Conservation (phyloP, 306 rosid genomes). For the Rosa persica region DNA sequence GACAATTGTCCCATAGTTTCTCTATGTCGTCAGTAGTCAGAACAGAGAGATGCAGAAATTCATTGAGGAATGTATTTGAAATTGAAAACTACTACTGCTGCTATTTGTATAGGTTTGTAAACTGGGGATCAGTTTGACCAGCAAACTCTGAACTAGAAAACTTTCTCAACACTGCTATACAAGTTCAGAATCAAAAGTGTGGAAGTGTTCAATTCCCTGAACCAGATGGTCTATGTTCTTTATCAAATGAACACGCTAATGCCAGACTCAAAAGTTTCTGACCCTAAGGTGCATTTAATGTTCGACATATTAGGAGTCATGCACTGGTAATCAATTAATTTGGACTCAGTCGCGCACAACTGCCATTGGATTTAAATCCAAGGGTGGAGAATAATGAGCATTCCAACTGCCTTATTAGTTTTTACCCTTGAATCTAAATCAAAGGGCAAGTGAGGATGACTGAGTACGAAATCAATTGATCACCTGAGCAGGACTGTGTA, state of each 20-base stretch:
- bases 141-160: not conserved
- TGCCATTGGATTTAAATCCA: not conserved
- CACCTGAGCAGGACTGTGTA: not conserved
- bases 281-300: not conserved
- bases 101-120: not conserved
- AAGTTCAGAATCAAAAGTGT: not conserved
- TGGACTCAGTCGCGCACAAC: not conserved
- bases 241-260: not conserved
- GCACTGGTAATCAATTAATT: not conserved
- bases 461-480: not conserved
- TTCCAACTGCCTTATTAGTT: not conserved
- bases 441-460: not conserved
- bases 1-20: not conserved
- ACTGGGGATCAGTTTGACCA: not conserved
- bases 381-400: not conserved
- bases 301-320: not conserved
- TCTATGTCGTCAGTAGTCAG: not conserved
- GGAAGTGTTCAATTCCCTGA: not conserved
- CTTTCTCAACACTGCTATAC: not conserved
- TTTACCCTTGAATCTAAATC: not conserved
- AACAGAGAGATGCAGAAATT: not conserved
- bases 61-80: not conserved
- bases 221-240: not conserved
- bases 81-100: not conserved
- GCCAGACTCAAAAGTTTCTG: not conserved